Conservation (phyloP, 2,329 filamentous ascomycete genomes). For the Beauveria sp. region DNA sequence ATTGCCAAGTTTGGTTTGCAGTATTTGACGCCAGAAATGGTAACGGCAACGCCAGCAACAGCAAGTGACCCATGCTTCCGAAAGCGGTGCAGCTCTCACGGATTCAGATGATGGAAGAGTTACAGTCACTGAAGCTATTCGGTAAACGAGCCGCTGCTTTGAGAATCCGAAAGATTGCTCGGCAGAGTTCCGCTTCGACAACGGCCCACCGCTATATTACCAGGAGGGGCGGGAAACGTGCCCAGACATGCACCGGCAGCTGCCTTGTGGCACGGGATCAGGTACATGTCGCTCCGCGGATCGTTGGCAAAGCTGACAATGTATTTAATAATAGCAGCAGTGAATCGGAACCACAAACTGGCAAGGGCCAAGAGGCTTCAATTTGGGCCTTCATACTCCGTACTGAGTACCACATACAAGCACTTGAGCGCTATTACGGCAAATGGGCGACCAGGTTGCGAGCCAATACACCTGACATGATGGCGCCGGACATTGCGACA, state of each 20-base stretch:
- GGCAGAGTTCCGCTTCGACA: not conserved
- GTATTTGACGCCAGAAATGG: not conserved
- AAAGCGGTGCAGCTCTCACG: not conserved
- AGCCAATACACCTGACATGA: not conserved
- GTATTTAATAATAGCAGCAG: not conserved
- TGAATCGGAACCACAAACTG: not conserved
- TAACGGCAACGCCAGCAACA: no score
- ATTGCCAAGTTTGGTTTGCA: not conserved
- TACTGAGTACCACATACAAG: not conserved
- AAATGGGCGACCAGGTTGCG: not conserved
- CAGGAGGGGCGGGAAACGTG: not conserved
- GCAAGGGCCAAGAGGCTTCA: not conserved
- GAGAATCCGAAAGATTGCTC: not conserved
- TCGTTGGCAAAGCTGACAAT: not conserved
- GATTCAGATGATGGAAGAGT: not conserved
- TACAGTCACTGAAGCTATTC: not conserved
- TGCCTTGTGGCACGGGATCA: slow-evolving; percentile 8
- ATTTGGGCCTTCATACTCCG: not conserved
- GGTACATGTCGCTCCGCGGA: not conserved
- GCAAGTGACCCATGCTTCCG: no score
- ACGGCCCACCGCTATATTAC: not conserved
- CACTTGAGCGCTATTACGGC: not conserved
- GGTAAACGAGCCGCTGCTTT: not conserved
- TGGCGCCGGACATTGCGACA: not conserved
- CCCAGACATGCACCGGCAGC: slow-evolving; percentile 6